Evolutionary conservation across 768 basidiomycete species (phyloP).

Genomic region (Lentinula guzmanii): DNA sequence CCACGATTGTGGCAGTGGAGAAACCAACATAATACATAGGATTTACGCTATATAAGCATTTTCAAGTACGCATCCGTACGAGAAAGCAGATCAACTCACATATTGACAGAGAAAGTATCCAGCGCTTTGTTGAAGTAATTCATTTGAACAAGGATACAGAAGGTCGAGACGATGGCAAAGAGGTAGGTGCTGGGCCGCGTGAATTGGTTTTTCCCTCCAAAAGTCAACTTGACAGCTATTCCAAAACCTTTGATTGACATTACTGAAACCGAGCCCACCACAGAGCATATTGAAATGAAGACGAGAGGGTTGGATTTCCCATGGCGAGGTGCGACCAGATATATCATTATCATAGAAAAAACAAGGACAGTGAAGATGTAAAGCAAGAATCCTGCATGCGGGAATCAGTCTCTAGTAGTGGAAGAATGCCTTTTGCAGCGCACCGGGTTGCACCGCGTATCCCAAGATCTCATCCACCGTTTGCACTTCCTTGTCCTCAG

Average conservation of each 20-base stretch:
- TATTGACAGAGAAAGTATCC: constrained; percentile 94
- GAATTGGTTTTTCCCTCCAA: constrained; percentile 93
- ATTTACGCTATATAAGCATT: constrained; percentile 63
- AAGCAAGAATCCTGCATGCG: constrained; percentile 69
- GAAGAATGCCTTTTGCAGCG: constrained; percentile 13
- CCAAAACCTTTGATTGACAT: constrained; percentile 99
- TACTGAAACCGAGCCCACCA: constrained; percentile 94
- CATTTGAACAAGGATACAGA: constrained; percentile 91
- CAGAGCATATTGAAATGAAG: constrained; percentile 94
- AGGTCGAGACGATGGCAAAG: constrained; percentile 74
- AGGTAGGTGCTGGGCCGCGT: constrained; percentile 94
- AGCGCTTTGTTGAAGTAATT: constrained; percentile 98
- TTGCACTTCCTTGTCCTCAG: constrained; percentile 87
- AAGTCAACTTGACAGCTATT: constrained; percentile 90
- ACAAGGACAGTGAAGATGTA: constrained; percentile 85
- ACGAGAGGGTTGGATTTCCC: constrained; percentile 86
- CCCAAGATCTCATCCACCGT: constrained; percentile 92
- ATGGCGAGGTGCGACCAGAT: constrained; percentile 74
- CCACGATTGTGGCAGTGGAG: constrained; percentile 87
- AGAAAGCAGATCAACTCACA: constrained; percentile 49
- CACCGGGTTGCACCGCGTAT: constrained; percentile 93
- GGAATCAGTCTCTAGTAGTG: neutral
- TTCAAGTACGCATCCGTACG: neutral
- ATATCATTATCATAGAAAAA: constrained; percentile 84
- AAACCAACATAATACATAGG: constrained; percentile 98